phyloP scores from a whole-genome alignment of 179 eudicot genomes.

The Sideroxylon spinosum region DNA sequence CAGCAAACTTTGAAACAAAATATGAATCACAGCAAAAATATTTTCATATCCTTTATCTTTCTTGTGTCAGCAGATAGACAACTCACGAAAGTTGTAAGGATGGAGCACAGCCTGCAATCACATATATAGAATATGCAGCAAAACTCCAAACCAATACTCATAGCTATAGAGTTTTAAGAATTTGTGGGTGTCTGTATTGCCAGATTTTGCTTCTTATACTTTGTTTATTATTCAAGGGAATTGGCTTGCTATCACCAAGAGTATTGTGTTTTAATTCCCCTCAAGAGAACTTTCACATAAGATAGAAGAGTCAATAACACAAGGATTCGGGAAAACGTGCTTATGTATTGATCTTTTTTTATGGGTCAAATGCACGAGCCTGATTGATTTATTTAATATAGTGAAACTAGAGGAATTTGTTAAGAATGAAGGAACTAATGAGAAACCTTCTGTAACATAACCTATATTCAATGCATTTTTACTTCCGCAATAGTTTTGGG shows the following conservation, averaged over 20 bases:
- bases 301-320: too few species aligned
- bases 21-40: not conserved
- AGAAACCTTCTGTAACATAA: not conserved
- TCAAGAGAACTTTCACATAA: too few species aligned
- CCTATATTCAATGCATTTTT: not conserved
- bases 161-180: not conserved
- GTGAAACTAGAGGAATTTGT: not conserved
- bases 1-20: too few species aligned
- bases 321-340: too few species aligned
- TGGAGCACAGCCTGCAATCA: not conserved
- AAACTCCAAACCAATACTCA: not conserved
- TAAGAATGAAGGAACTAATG: not conserved
- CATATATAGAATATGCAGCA: not conserved
- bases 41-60: not conserved
- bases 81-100: not conserved
- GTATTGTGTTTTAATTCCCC: too few species aligned
- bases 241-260: too few species aligned
- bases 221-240: too few species aligned
- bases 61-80: not conserved
- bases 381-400: too few species aligned
- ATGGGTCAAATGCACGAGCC: too few species aligned
- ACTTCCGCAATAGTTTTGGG: not conserved
- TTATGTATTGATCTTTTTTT: too few species aligned
- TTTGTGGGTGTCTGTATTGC: too few species aligned
- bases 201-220: too few species aligned